These are phyloP conservation scores for Phytophthora hibernalis DNA, from an alignment of 352 stramenopile genomes.

Conservation along the genomic window DNA sequence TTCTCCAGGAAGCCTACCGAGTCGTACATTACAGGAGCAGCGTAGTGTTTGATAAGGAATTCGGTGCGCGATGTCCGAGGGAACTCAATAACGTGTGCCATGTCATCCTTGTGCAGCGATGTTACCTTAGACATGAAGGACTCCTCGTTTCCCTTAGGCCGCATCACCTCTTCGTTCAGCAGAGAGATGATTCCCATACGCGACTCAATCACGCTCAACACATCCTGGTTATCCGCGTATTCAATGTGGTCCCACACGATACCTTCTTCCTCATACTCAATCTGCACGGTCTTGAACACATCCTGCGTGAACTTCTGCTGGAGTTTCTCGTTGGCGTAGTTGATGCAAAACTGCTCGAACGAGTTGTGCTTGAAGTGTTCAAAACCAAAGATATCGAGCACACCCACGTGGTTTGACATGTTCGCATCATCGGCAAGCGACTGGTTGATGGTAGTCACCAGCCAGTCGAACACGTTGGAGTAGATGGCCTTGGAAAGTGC, in stretches of 20 bases:
- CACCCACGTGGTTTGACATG: slow-evolving; percentile 91
- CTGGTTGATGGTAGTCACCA: slow-evolving; percentile 94
- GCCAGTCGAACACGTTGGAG: slow-evolving; percentile 96
- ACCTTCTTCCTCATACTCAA: slow-evolving; percentile 97
- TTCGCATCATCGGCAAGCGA: slow-evolving; percentile 83
- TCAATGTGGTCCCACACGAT: slow-evolving; percentile 93
- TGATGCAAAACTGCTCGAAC: slow-evolving; percentile 95
- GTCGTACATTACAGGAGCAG: slow-evolving; percentile 94
- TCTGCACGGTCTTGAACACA: slow-evolving; percentile 92
- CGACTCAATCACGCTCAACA: slow-evolving; percentile 87
- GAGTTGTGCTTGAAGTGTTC: slow-evolving; percentile 98
- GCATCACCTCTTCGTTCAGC: slow-evolving; percentile 92
- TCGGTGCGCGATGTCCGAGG: slow-evolving; percentile 85
- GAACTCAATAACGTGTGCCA: slow-evolving; percentile 86
- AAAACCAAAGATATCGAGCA: slow-evolving; percentile 99
- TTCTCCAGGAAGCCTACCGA: slow-evolving; percentile 95
- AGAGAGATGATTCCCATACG: slow-evolving; percentile 91
- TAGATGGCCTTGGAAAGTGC: slow-evolving; percentile 97
- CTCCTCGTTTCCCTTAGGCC: slow-evolving; percentile 86
- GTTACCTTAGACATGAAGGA: slow-evolving; percentile 88
- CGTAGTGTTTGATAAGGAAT: slow-evolving; percentile 97
- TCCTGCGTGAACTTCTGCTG: slow-evolving; percentile 93
- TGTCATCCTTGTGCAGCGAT: slow-evolving; percentile 87
- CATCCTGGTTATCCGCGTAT: slow-evolving; percentile 91
- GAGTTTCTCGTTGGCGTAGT: slow-evolving; percentile 94